phyloP scores from a whole-genome alignment of 106 monocot genomes.

The Vanilla planifolia region DNA sequence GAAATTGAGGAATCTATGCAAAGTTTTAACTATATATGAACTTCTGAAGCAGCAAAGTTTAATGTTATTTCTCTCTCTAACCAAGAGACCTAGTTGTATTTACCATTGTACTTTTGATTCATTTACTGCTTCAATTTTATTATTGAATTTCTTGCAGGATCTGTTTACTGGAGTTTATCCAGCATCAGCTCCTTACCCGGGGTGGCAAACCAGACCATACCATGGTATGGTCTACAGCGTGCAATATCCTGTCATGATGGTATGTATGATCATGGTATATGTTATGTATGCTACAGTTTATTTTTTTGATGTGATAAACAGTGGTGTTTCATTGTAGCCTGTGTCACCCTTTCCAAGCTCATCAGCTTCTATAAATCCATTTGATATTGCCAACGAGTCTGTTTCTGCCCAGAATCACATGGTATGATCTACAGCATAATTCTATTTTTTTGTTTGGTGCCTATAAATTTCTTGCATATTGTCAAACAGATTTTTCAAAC shows the following conservation, averaged over 20 bases:
- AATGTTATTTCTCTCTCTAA: no score
- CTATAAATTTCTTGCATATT: background rate
- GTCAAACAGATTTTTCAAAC: background rate
- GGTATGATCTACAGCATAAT: slow-evolving; percentile 5
- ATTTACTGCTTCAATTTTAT: background rate
- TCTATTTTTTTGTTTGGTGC: background rate
- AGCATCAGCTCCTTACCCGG: slow-evolving; percentile 6
- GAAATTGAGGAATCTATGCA: no score
- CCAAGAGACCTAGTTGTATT: no score
- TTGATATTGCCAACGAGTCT: slow-evolving; percentile 12
- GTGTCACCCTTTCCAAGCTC: slow-evolving; percentile 2
- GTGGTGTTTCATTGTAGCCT: background rate
- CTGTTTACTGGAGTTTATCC: slow-evolving; percentile 21
- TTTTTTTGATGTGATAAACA: background rate
- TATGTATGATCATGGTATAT: slow-evolving; percentile 2
- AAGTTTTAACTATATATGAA: no score
- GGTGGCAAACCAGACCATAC: slow-evolving; percentile 8
- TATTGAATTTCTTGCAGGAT: slow-evolving; percentile 18
- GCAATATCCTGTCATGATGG: slow-evolving; percentile 21
- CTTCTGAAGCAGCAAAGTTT: no score
- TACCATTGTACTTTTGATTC: background rate
- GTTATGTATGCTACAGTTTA: background rate
- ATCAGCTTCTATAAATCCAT: slow-evolving; percentile 14
- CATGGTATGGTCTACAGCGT: slow-evolving; percentile 13
- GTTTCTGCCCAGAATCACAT: slow-evolving; percentile 13